Base-by-base conservation (phyloP, 768 basidiomycete genomes). In the Austroboletus eburneus region DNA sequence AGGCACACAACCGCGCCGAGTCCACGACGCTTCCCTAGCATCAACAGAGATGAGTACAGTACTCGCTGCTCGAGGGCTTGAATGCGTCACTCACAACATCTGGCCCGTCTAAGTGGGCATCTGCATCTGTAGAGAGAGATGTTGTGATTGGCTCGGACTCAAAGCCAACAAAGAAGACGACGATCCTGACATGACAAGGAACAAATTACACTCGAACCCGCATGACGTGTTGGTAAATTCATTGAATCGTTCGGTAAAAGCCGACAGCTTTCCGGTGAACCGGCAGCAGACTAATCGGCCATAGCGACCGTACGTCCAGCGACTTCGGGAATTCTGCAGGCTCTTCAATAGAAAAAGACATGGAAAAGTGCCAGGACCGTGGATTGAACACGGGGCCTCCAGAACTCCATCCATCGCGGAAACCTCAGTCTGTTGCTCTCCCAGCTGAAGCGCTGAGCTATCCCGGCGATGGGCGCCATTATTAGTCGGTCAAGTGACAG, bases 141-240 rank as follows among this genome's bases (percentile, higher is more conserved):
- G 34, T 7, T 25, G n/a, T 34, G 52, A 59, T 58, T 51, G 42
- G 42, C 49, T 38, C 29, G 32, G 29, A 21, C 3, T 14, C 25
- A 44, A 45, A 50, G 48, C 42, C 57, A 62, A 35, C 43, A 47
- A 41, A 40, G 59, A 62, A 60, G 59, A 24, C 41, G 59, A 48
- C 59, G 45, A 60, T 60, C 59, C 22, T 38, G 54, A 50, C 59
- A 54, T 2, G 57, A 56, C 59, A 50, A 16, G 30, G 16, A 53
- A 40, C 35, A 34, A 49, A 35, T 33, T 35, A 32, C 43, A 0
- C 13, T 25, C 44, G 59, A 60, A 55, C 27, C 0, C 36, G 10
- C 32, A 45, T 36, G 36, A 46, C 48, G 53, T 50, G 32, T n/a
- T 39, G 21, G 48, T 29, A 36, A 49, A 33, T 27, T 46, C 24